Evolutionary conservation across 768 basidiomycete genomes (phyloP), one percentile per base, ranked within the genome.

Genomic region (Mycena floridula): DNA sequence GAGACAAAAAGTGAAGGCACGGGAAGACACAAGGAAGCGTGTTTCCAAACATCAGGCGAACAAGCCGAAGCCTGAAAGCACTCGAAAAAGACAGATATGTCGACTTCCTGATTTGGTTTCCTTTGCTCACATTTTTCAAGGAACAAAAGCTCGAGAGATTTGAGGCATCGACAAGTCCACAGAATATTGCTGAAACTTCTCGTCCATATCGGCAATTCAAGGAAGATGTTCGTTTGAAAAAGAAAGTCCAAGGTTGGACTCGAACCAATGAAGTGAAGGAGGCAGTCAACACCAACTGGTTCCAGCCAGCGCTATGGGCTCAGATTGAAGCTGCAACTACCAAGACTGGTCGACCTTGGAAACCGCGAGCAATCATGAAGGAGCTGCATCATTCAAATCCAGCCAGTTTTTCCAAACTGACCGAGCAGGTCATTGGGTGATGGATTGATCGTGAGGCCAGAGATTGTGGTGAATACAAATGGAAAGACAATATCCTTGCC

Each of bases 361-460:
- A 9, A 30, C 28, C 28, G 16, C 9, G 16, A 9, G 28, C 9
- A 16, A 30, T 30, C 16, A 16, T 30, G 9, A 30, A 30, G 28
- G 28, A 30, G 16, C 28, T 30, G 9, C 9, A 30, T 9, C 28
- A 22, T 12, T 22, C 9, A 12, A 22, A 39, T 39, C 37, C 37
- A 9, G 37, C 22, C n/a, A 39, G 9, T 9, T 39, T 39, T 39
- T 9, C 22, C 12, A 12, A 18, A 39, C 20, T 39, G 37, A 39
- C 18, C 9, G 15, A 39, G 37, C 37, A 39, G 22, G 37, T 39
- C 12, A 20, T 39, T 39, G 37, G 37, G 11, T 22, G 22, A 9
- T 39, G 37, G 37, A 39, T 39, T 39, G 37, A 39, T 9, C n/a
- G n/a, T n/a, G n/a, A n/a, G n/a, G n/a, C n/a, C n/a, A 12, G 37